Percentiles rank a stretch among this genome's conserved stretches.
Evolutionary conservation across 169 alveolate genomes (phyloP).

Genomic region (Eimeria acervulina): DNA sequence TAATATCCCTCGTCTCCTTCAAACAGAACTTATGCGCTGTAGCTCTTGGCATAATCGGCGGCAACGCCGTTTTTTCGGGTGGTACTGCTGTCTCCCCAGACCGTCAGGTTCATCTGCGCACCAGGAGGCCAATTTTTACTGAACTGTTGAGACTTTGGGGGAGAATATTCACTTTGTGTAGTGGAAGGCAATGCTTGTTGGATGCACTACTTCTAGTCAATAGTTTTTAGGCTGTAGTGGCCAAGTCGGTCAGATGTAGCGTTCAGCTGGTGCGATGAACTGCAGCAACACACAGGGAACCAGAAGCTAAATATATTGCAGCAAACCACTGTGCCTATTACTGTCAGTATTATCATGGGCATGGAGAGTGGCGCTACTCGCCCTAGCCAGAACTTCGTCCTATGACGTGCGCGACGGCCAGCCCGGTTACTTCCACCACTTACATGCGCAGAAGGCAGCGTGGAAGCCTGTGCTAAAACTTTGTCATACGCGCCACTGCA

Average conservation of each 20-base stretch:
- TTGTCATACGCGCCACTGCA: neutral
- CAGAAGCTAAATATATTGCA: neutral
- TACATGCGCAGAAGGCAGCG: neutral
- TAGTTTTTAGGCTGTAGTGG: neutral
- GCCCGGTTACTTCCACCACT: neutral
- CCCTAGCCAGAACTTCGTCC: neutral
- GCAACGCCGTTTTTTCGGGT: neutral
- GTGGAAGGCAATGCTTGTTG: constrained; percentile 25
- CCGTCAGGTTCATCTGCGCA: neutral
- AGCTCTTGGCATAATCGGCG: neutral
- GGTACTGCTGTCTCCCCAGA: constrained; percentile 17
- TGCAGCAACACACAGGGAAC: neutral
- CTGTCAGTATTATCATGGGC: neutral
- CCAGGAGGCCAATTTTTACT: neutral
- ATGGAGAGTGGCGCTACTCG: constrained; percentile 13
- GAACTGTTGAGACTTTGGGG: constrained; percentile 11
- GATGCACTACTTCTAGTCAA: neutral
- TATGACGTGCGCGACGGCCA: neutral
- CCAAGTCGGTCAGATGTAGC: constrained; percentile 43
- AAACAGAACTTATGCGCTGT: neutral
- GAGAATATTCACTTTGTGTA: neutral
- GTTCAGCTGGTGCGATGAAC: constrained; percentile 65
- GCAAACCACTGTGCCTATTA: neutral
- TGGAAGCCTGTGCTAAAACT: neutral
- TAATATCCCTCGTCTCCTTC: neutral